Conservation (phyloP, 176 grass and related monocot genomes). For the Raddia guianensis region DNA sequence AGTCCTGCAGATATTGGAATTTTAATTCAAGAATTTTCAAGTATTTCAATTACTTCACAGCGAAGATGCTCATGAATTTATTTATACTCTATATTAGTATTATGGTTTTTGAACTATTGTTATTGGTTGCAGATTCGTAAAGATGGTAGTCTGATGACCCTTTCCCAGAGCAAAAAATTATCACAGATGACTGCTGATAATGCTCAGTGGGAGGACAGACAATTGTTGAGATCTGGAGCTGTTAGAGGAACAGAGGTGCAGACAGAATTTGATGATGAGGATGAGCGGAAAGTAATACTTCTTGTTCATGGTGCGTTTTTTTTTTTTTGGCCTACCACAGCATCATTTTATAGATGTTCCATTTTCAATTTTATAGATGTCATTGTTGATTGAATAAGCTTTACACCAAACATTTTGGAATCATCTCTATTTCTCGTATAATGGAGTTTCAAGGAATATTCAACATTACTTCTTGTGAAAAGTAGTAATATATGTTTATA, state of each 20-base stretch:
- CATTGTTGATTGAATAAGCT: conserved; percentile 24
- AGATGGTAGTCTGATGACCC: conserved; percentile 92
- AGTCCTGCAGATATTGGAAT: not conserved
- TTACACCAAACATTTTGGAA: conserved; percentile 3
- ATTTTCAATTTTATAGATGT: not conserved
- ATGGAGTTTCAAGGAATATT: conserved; percentile 34
- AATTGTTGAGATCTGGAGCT: conserved; percentile 93
- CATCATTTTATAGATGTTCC: conserved; percentile 14
- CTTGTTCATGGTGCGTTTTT: conserved; percentile 89
- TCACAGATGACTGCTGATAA: conserved; percentile 98
- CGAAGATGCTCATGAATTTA: not conserved
- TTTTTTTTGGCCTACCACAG: too few species aligned
- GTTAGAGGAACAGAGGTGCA: conserved; percentile 97
- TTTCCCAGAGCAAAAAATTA: conserved; percentile 93
- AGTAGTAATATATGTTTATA: conserved; percentile 22
- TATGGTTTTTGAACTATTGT: conserved; percentile 35
- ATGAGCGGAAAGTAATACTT: conserved; percentile 99
- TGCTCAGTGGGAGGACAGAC: conserved; percentile 99
- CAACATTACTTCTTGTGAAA: conserved; percentile 3
- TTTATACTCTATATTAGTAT: conserved; percentile 7
- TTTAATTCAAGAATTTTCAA: conserved; percentile 1
- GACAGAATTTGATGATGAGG: conserved; percentile 97
- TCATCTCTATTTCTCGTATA: conserved; percentile 19
- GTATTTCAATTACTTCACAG: conserved; percentile 5
- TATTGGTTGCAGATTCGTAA: conserved; percentile 67